Percentiles rank a stretch among this genome's conserved stretches.
Conservation (phyloP, 73 alveolate species). For the Paramecium sexaurelia region DNA sequence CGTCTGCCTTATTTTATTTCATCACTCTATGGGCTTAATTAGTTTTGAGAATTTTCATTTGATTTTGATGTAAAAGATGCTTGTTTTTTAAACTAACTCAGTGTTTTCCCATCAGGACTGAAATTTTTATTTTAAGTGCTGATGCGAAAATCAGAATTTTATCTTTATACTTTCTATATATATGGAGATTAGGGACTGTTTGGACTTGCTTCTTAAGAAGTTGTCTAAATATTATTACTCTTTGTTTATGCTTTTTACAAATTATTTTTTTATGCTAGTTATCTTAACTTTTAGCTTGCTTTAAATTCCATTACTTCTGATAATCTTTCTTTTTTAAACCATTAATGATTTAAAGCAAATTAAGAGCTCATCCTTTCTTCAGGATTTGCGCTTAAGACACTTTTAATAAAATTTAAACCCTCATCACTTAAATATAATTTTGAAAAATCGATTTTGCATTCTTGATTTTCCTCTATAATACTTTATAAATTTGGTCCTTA, state of each 20-base stretch:
- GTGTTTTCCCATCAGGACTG: neutral
- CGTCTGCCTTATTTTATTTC: neutral
- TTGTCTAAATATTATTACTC: neutral
- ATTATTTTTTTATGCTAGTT: neutral
- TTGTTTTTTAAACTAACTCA: neutral
- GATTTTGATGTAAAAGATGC: neutral
- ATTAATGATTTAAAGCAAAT: neutral
- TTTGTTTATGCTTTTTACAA: neutral
- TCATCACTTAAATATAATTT: neutral
- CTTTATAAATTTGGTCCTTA: neutral
- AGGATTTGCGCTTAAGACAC: neutral
- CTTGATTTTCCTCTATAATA: neutral
- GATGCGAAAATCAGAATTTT: neutral
- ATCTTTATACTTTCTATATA: neutral
- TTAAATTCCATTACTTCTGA: neutral
- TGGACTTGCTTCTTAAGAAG: neutral
- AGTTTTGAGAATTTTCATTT: neutral
- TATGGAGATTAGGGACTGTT: neutral
- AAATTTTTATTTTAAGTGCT: neutral
- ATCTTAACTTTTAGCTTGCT: neutral
- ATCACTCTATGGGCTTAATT: neutral
- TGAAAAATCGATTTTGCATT: neutral
- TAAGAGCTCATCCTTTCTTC: neutral
- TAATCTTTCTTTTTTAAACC: neutral
- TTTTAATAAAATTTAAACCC: neutral